phyloP scores from a whole-genome alignment of 306 rosid genomes.

The Calophaca sinica region DNA sequence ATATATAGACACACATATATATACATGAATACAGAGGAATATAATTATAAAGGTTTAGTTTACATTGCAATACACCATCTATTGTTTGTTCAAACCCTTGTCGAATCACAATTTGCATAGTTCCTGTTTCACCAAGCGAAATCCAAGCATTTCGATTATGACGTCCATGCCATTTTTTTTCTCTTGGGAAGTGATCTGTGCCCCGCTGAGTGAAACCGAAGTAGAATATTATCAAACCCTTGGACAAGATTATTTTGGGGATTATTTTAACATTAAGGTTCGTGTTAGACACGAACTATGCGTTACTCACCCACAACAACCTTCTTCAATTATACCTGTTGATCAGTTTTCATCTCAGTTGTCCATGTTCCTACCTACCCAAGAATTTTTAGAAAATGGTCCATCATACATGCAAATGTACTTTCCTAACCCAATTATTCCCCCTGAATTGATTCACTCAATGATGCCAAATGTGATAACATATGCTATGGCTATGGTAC shows the following conservation, averaged over 20 bases:
- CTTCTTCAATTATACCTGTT: not conserved
- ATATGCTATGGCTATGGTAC: not conserved
- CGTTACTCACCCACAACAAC: not conserved
- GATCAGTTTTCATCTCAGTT: not conserved
- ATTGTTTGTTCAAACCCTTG: not conserved
- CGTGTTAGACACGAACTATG: not conserved
- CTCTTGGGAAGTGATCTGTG: not conserved
- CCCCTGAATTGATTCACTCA: not conserved
- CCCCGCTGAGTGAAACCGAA: not conserved
- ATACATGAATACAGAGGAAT: too few species aligned
- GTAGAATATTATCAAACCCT: not conserved
- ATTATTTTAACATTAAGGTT: conserved; percentile 13
- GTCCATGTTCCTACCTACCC: not conserved
- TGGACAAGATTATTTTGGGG: not conserved
- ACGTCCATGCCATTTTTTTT: not conserved
- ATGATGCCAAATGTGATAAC: not conserved
- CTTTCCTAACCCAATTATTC: not conserved
- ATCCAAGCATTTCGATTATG: not conserved
- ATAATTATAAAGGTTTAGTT: too few species aligned
- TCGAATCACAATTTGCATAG: not conserved
- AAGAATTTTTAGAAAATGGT: not conserved
- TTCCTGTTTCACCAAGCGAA: not conserved
- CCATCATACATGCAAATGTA: not conserved
- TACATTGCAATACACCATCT: not conserved
- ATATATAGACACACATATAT: too few species aligned